Conservation (phyloP, 176 grass and related monocot genomes). For the Cymbopogon citratus region DNA sequence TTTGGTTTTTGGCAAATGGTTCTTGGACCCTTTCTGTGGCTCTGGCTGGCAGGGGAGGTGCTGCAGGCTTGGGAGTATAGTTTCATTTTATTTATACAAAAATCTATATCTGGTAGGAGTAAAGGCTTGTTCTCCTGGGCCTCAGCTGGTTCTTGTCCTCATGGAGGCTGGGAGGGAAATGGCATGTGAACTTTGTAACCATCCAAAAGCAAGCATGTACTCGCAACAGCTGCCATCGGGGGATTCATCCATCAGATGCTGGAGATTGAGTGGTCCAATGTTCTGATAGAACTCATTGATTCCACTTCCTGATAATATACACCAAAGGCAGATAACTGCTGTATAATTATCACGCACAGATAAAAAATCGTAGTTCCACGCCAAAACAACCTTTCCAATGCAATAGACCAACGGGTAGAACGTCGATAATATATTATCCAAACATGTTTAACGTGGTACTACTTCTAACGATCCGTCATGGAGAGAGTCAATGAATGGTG, state of each 20-base stretch:
- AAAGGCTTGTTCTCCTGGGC: constrained; percentile 32
- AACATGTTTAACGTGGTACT: neutral
- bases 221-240: constrained; percentile 12
- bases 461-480: neutral
- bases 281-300: neutral
- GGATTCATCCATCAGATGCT: constrained; percentile 10
- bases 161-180: constrained; percentile 13
- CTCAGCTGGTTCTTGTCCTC: constrained; percentile 37
- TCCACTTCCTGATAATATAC: neutral
- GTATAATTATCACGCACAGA: neutral
- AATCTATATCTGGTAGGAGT: constrained; percentile 36
- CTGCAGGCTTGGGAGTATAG: neutral
- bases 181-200: constrained; percentile 53
- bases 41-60: constrained; percentile 21
- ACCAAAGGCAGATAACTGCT: neutral
- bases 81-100: neutral
- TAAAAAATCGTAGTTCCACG: neutral
- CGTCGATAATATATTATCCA: neutral
- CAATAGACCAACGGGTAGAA: neutral
- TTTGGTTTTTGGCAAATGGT: constrained; percentile 20
- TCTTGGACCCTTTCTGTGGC: constrained; percentile 30
- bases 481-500: neutral
- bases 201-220: constrained; percentile 32
- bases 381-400: neutral
- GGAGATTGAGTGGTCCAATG: constrained; percentile 32